These are phyloP conservation scores for Rhododendron vialii DNA, from an alignment of 148 eudicot species.

Conservation along the genomic window DNA sequence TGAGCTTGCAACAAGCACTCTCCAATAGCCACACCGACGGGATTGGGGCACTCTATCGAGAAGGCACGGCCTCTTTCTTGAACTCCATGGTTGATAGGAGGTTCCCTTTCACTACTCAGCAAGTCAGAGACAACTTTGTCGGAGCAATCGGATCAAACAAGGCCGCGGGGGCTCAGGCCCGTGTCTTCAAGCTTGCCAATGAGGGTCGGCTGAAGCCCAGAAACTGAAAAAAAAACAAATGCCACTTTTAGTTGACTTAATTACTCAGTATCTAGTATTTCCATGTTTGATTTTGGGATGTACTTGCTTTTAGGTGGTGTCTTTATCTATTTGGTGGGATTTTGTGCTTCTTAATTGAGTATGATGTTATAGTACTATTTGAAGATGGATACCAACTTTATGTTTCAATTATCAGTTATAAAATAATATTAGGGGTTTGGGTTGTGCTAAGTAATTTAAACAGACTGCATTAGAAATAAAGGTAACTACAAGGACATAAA, in stretches of 20 bases:
- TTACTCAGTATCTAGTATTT: not conserved
- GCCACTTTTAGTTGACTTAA: not conserved
- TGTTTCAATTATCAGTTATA: not conserved
- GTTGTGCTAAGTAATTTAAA: not conserved
- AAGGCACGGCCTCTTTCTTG: conserved; percentile 79
- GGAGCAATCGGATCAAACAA: conserved; percentile 50
- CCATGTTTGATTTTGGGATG: not conserved
- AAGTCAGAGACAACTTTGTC: conserved; percentile 56
- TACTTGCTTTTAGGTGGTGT: conserved; percentile 5
- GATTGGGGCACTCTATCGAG: conserved; percentile 66
- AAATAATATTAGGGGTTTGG: conserved; percentile 7
- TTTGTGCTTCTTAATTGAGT: conserved; percentile 7
- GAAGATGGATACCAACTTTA: conserved; percentile 9
- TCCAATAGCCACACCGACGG: conserved; percentile 56
- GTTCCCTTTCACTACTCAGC: conserved; percentile 60
- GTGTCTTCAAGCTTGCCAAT: conserved; percentile 76
- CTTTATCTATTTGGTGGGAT: not conserved
- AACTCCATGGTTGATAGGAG: conserved; percentile 61
- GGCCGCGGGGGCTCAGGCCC: conserved; percentile 73
- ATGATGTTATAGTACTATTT: not conserved
- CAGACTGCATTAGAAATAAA: not conserved
- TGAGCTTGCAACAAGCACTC: conserved; percentile 58
- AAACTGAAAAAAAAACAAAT: conserved; percentile 15
- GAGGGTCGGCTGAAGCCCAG: conserved; percentile 53
- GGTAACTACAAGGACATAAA: not conserved